Conservation (phyloP, 495 filamentous ascomycete species). For the Monascus purpureus region DNA sequence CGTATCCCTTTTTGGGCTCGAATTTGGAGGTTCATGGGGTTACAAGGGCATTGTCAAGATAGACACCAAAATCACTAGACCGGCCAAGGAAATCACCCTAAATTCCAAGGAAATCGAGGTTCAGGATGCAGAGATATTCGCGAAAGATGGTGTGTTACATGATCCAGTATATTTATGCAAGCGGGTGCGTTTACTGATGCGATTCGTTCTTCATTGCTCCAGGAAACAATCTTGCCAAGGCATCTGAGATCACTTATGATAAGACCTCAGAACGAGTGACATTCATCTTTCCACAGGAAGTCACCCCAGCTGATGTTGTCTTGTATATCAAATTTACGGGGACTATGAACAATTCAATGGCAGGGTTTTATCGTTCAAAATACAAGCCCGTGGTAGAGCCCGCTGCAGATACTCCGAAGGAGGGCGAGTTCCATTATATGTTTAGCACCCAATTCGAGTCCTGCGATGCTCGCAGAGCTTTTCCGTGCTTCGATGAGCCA, state of each 20-base stretch:
- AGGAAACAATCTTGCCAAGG: constrained; percentile 33
- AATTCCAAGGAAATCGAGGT: constrained; percentile 44
- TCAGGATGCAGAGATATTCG: constrained; percentile 18
- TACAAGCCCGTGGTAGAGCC: constrained; percentile 69
- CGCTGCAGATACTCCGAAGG: constrained; percentile 57
- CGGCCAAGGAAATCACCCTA: constrained; percentile 56
- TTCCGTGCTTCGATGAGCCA: constrained; percentile 97
- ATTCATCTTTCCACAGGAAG: constrained; percentile 52
- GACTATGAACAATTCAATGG: constrained; percentile 86
- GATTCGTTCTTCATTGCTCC: too few species aligned
- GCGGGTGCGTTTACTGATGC: background rate
- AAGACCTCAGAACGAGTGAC: constrained; percentile 64
- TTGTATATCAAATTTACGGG: constrained; percentile 70
- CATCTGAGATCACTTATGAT: constrained; percentile 61
- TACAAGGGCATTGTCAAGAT: constrained; percentile 71
- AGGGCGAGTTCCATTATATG: constrained; percentile 78
- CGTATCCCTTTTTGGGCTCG: constrained; percentile 66
- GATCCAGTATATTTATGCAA: background rate
- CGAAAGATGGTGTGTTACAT: constrained; percentile 16
- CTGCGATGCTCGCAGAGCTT: constrained; percentile 83
- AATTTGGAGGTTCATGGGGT: constrained; percentile 55
- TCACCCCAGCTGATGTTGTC: constrained; percentile 44
- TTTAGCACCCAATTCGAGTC: constrained; percentile 95
- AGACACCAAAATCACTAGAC: constrained; percentile 43
- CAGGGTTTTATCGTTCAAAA: constrained; percentile 89